Base-by-base conservation (phyloP, 2,329 filamentous ascomycete species). In the Monascus ruber region DNA sequence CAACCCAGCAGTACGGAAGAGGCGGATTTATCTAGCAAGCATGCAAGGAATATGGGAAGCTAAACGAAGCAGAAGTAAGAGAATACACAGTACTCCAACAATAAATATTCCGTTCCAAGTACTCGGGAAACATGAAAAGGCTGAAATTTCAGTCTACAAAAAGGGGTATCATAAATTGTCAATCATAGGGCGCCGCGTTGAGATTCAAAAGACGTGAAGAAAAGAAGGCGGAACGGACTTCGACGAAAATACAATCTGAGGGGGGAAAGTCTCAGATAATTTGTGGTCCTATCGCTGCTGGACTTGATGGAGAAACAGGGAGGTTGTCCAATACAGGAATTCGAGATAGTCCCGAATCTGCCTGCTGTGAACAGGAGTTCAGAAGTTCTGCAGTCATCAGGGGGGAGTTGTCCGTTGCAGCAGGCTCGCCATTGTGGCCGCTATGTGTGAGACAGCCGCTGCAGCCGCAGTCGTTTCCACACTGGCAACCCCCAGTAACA, bases 391-490 rank as follows among this genome's bases (percentile, higher is more conserved):
- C 8, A 11, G 44, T 36, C 8, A 7, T 25, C 26, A 26, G 8
- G 24, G 38, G 5, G 9, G 33, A 7, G 17, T 42, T 42, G 24
- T 39, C 40, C n/a, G 41, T 40, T 33, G 43, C 41, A 24, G 44
- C 43, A 7, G 53, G 37, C 7, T 60, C 54, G 9, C 67, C 68
- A 24, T 67, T 65, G 41, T 72, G 70, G 3, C 69, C 70, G 17
- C 63, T 67, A 40, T 74, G 71, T 3, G 69, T 72, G 8, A 72
- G 54, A 46, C 71, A 74, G 9, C 69, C 70, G n/a, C 70, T 58
- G 45, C 71, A 74, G 39, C 55, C 62, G 47, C 71, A 74, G 31
- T 70, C 69, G 40, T 66, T 66, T 10, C 69, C 70, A 41, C 71
- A 74, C 44, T 68, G 67, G 41, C 71, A 74, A 25, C 64, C 71